These are phyloP conservation scores for Fusarium neocosmosporiellum DNA, from an alignment of 2,329 filamentous ascomycete genomes.

Conservation along the genomic window DNA sequence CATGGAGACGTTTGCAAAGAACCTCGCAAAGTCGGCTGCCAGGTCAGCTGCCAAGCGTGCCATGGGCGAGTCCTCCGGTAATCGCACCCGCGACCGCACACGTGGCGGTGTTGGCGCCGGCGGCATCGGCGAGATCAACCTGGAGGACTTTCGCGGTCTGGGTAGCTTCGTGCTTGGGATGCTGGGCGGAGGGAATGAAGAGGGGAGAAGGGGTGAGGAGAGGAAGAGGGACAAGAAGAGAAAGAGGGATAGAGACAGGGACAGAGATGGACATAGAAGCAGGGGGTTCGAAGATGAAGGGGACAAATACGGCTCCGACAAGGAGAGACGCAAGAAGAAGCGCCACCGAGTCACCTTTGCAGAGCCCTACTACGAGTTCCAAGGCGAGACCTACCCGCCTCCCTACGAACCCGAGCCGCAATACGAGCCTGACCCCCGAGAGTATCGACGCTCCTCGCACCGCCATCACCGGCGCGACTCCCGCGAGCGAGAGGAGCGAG, in stretches of 20 bases:
- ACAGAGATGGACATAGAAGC: constrained; percentile 19
- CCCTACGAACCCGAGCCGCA: constrained; percentile 13
- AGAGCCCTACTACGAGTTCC: constrained; percentile 33
- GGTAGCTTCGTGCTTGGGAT: constrained; percentile 41
- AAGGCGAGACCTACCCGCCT: constrained; percentile 26
- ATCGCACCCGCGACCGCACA: constrained; percentile 19
- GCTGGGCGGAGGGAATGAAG: constrained; percentile 26
- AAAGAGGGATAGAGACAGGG: constrained; percentile 23
- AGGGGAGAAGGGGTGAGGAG: constrained; percentile 20
- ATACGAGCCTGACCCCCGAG: background rate
- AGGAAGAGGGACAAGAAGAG: constrained; percentile 29
- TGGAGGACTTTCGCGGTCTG: constrained; percentile 37
- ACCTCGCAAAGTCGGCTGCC: constrained; percentile 39
- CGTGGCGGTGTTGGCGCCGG: constrained; percentile 15
- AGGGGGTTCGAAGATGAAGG: constrained; percentile 17
- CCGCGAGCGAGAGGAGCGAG: constrained; percentile 17
- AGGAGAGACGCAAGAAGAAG: constrained; percentile 33
- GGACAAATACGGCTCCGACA: constrained; percentile 30
- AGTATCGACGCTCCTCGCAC: background rate
- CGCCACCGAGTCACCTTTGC: constrained; percentile 39
- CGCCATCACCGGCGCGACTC: background rate
- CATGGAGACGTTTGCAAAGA: constrained; percentile 39
- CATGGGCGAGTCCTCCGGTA: constrained; percentile 28
- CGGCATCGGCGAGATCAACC: constrained; percentile 29
- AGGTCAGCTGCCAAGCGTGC: constrained; percentile 40